Percentiles rank a stretch among this genome's conserved stretches.
These are phyloP conservation scores for Mucor circinelloides DNA, from an alignment of 371 early-diverging fungal species.

Conservation along the genomic window DNA sequence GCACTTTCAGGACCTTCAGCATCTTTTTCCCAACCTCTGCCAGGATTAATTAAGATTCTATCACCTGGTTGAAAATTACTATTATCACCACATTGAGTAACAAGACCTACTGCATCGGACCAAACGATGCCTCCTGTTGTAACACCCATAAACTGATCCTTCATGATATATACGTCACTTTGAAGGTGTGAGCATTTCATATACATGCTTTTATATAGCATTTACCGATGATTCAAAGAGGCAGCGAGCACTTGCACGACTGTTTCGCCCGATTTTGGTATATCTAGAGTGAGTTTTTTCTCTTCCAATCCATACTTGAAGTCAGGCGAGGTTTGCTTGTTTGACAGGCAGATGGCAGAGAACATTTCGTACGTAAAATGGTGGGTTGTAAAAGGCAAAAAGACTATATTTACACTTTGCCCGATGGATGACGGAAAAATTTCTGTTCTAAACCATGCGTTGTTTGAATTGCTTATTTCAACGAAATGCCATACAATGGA, in stretches of 20 bases:
- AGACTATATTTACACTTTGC: neutral
- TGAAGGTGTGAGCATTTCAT: neutral
- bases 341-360: neutral
- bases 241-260: too few species aligned
- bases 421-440: neutral
- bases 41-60: conserved; percentile 57
- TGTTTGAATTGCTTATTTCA: neutral
- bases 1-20: conserved; percentile 60
- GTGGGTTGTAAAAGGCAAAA: neutral
- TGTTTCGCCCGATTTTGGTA: too few species aligned
- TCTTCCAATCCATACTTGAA: too few species aligned
- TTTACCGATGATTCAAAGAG: too few species aligned
- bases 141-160: conserved; percentile 47
- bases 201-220: neutral
- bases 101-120: conserved; percentile 63
- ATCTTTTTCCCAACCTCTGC: conserved; percentile 53
- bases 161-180: conserved; percentile 64
- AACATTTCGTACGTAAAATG: neutral
- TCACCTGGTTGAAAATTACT: conserved; percentile 19
- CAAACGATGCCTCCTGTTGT: conserved; percentile 54
- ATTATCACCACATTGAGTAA: conserved; percentile 19
- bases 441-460: neutral
- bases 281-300: too few species aligned
- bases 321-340: too few species aligned
- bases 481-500: neutral